These are phyloP conservation scores for Isoetes taiwanensis DNA, from an alignment of 75 land plant species.

Conservation along the genomic window DNA sequence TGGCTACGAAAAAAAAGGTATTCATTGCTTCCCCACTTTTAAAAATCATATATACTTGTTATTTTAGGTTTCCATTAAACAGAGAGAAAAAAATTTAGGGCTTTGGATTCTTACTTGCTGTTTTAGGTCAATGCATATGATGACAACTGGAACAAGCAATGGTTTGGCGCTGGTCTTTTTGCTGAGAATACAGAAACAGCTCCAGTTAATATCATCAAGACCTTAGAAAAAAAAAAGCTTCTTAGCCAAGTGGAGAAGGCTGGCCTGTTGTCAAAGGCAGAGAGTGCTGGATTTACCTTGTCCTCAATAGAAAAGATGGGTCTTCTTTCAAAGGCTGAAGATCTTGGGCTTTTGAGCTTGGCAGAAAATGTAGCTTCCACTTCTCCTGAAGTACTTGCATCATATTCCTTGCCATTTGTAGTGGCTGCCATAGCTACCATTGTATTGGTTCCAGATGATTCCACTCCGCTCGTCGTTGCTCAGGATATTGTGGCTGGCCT, in stretches of 20 bases:
- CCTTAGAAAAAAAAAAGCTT: constrained; percentile 62
- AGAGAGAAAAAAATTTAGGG: too few relatives aligned
- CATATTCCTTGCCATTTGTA: constrained; percentile 55
- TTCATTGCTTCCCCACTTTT: too few relatives aligned
- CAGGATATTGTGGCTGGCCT: constrained; percentile 49
- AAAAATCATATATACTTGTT: too few relatives aligned
- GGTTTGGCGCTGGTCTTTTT: constrained; percentile 93
- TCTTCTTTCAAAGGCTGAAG: constrained; percentile 84
- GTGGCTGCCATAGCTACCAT: constrained; percentile 54
- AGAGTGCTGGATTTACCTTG: constrained; percentile 66
- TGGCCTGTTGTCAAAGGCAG: constrained; percentile 79
- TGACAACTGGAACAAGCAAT: constrained; percentile 66
- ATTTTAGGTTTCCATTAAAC: too few relatives aligned
- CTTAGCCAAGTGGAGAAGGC: constrained; percentile 80
- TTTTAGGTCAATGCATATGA: constrained; percentile 91
- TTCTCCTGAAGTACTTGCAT: constrained; percentile 72
- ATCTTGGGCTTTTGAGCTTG: constrained; percentile 76
- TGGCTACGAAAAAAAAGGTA: too few relatives aligned
- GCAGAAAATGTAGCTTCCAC: constrained; percentile 52
- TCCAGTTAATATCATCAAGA: constrained; percentile 68
- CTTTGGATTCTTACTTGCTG: too few relatives aligned
- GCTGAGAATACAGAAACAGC: constrained; percentile 52
- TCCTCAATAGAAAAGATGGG: constrained; percentile 80
- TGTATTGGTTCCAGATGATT: constrained; percentile 74
- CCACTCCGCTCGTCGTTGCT: constrained; percentile 36